Conservation (phyloP, 2,329 filamentous ascomycete species). For the Penicillium griseofulvum region DNA sequence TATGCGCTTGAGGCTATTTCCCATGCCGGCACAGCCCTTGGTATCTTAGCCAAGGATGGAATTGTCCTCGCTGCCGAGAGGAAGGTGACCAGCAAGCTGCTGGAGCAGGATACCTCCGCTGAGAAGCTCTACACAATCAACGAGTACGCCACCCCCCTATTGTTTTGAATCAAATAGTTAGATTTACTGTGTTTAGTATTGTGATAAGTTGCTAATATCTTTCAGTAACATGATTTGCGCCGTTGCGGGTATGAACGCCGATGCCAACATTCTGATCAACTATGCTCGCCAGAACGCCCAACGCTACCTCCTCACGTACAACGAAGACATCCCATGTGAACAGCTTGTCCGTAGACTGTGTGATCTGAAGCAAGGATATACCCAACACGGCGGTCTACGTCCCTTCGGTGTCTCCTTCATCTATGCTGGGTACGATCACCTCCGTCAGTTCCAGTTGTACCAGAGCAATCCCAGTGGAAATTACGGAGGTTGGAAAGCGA, state of each 20-base stretch:
- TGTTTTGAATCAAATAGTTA: not conserved
- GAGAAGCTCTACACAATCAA: slow-evolving; percentile 99
- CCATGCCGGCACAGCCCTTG: slow-evolving; percentile 93
- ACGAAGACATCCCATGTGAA: slow-evolving; percentile 99
- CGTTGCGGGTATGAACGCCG: slow-evolving; percentile 97
- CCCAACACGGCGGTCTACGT: slow-evolving; percentile 95
- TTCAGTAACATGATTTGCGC: slow-evolving; percentile 98
- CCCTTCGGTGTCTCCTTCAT: slow-evolving; percentile 99
- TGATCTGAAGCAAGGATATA: slow-evolving; percentile 98
- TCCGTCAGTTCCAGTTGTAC: slow-evolving; percentile 97
- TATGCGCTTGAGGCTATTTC: slow-evolving; percentile 99
- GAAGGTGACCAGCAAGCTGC: slow-evolving; percentile 97
- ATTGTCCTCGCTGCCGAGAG: slow-evolving; percentile 97
- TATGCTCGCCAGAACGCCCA: slow-evolving; percentile 96
- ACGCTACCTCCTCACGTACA: slow-evolving; percentile 97
- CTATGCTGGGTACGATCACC: slow-evolving; percentile 95
- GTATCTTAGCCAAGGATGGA: slow-evolving; percentile 95
- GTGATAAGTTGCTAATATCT: slow-evolving; percentile 15
- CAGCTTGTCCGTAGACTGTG: slow-evolving; percentile 95
- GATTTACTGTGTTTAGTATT: not conserved
- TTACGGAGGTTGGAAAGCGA: slow-evolving; percentile 99
- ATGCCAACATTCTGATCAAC: slow-evolving; percentile 99
- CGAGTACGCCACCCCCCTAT: slow-evolving; percentile 63
- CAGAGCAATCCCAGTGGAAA: slow-evolving; percentile 98
- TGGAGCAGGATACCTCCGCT: slow-evolving; percentile 98